Evolutionary conservation across 176 grass and related monocot genomes (phyloP), one percentile per base, ranked within the genome.

Genomic region (Phoenix dactylifera): DNA sequence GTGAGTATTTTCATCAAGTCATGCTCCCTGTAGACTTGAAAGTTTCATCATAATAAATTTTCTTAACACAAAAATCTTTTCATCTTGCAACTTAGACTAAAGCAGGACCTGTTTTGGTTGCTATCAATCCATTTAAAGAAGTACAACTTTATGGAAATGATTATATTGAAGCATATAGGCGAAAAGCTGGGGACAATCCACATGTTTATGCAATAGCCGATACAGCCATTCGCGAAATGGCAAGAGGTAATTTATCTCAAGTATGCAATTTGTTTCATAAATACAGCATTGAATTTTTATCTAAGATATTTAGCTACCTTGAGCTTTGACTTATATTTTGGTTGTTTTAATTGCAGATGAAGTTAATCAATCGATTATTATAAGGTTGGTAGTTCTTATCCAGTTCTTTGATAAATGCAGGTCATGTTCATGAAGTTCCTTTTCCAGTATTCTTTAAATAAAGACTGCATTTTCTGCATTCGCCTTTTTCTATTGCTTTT

Each of bases 151-250:
- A 98, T 79, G 93, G 88, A 73, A 86, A 72, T 57, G 79, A 93
- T 54, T 92, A 70, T 57, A 93, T 93, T 60, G 74, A 79, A 58
- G 88, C 84, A 72, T 98, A 92, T 82, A 89, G 65, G 79, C 72
- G 73, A 58, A 85, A 89, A 83, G 65, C 79, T 72, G 83, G 81
- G 79, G 85, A 86, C 59, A 89, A 20, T 18, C 94, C 94, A 71
- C 94, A 98, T 20, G 94, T 98, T 50, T 98, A 98, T 83, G 94
- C 88, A 78, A 93, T 98, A 78, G 84, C 94, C 65, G 84, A 98
- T 72, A 79, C 87, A 53, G 88, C 88, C 49, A 81, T 98, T 72
- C 57, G 64, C 59, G 88, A 98, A 85, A 98, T 92, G 94, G 93
- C 80, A 76, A 77, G 88, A 83, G 94, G 94, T 98, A 64, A 64